Evolutionary conservation across 192 early-diverging fungal species (phyloP).

Genomic region (Podila epigama): DNA sequence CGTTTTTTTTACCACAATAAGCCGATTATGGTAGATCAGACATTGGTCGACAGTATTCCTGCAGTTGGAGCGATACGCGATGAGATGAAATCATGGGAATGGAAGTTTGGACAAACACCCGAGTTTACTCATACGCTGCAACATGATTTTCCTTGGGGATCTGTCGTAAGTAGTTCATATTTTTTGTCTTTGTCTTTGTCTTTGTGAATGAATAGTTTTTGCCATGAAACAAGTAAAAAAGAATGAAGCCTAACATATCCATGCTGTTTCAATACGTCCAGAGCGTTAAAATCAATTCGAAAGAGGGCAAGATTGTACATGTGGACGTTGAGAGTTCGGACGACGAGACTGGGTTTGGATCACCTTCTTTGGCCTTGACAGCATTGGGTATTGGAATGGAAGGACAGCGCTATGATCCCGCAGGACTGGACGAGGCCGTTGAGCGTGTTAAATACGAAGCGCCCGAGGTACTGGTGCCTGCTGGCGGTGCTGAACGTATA

Average conservation of each 20-base stretch:
- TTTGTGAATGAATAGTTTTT: no score
- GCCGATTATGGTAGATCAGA: constrained; percentile 20
- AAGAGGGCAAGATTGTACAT: constrained; percentile 23
- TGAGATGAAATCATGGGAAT: constrained; percentile 77
- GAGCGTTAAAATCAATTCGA: constrained; percentile 26
- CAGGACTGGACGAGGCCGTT: constrained; percentile 31
- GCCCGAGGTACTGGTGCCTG: constrained; percentile 25
- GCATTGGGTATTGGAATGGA: constrained; percentile 42
- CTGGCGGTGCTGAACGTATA: constrained; percentile 7
- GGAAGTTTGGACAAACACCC: constrained; percentile 93
- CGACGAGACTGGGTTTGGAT: background rate
- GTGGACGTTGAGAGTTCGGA: constrained; percentile 16
- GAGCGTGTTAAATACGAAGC: constrained; percentile 34
- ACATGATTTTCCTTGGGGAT: constrained; percentile 61
- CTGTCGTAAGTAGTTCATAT: constrained; percentile 52
- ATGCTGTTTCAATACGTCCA: no score
- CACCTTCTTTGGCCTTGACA: constrained; percentile 16
- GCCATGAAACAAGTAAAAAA: no score
- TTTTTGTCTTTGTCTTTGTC: background rate
- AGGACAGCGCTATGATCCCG: constrained; percentile 27
- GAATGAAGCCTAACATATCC: no score
- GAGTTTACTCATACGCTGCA: constrained; percentile 75
- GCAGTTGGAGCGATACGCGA: constrained; percentile 40
- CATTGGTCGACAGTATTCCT: constrained; percentile 16
- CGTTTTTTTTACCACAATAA: background rate